Percentiles rank a stretch among this genome's conserved stretches.
These are phyloP conservation scores for Chytriomyces hyalinus DNA, from an alignment of 192 early-diverging fungal species.

Conservation along the genomic window DNA sequence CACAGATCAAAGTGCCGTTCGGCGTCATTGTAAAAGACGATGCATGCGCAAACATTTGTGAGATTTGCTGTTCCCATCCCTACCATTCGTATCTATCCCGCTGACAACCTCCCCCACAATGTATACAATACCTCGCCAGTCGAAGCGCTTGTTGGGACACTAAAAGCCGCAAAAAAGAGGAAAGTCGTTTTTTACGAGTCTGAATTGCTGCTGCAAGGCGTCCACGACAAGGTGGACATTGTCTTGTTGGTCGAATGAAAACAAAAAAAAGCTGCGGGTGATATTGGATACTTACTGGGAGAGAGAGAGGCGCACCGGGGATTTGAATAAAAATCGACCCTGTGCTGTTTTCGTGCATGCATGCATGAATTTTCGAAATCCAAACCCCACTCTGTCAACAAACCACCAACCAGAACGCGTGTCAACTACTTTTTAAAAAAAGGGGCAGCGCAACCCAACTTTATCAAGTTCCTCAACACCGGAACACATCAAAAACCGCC, in stretches of 20 bases:
- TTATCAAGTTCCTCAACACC: background rate
- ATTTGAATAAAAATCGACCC: no score
- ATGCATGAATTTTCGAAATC: no score
- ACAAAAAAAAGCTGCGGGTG: background rate
- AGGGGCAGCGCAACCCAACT: background rate
- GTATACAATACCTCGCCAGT: constrained; percentile 33
- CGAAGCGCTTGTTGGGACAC: constrained; percentile 58
- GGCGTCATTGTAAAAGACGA: constrained; percentile 59
- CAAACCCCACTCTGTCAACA: no score
- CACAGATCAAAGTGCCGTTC: constrained; percentile 44
- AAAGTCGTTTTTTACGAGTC: constrained; percentile 48
- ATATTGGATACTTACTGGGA: background rate
- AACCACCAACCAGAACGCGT: no score
- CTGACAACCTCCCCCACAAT: no score
- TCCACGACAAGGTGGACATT: constrained; percentile 30
- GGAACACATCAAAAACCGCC: background rate
- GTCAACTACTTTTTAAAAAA: background rate
- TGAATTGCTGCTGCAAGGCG: constrained; percentile 17
- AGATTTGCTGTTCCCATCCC: background rate
- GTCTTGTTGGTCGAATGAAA: constrained; percentile 14
- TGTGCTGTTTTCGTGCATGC: no score
- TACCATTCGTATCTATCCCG: no score
- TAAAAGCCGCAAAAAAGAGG: constrained; percentile 62
- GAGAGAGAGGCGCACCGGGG: no score
- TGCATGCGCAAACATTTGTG: constrained; percentile 55